Evolutionary conservation across 2,329 filamentous ascomycete genomes (phyloP).

Genomic region (Cyphellophora attinorum): DNA sequence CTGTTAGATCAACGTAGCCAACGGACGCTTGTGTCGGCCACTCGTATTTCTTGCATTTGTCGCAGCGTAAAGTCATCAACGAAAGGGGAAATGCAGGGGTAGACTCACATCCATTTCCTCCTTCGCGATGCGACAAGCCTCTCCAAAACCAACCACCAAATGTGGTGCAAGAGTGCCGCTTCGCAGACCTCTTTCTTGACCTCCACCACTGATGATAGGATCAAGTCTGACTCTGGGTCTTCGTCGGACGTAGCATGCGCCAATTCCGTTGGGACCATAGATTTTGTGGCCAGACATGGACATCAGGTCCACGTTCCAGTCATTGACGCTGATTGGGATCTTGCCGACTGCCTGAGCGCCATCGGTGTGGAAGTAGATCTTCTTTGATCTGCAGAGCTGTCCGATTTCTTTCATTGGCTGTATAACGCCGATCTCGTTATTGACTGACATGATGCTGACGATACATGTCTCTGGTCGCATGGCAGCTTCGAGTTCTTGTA

Average conservation of each 20-base stretch:
- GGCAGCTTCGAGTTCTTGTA: constrained; percentile 76
- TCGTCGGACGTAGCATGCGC: constrained; percentile 89
- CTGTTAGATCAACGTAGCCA: constrained; percentile 51
- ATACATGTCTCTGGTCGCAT: constrained; percentile 85
- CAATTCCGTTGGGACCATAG: constrained; percentile 94
- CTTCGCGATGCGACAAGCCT: constrained; percentile 84
- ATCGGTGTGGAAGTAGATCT: constrained; percentile 97
- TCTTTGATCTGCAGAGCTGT: constrained; percentile 78
- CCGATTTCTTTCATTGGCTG: constrained; percentile 92
- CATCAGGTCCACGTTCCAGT: constrained; percentile 97
- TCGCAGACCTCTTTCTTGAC: constrained; percentile 87
- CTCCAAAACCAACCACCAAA: constrained; percentile 83
- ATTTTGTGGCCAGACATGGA: constrained; percentile 98
- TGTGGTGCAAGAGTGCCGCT: constrained; percentile 89
- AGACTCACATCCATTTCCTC: constrained; percentile 78
- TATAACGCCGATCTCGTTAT: constrained; percentile 99
- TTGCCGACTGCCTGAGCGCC: constrained; percentile 97
- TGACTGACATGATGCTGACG: constrained; percentile 97
- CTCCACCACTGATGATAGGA: constrained; percentile 90
- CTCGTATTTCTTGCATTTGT: constrained; percentile 71
- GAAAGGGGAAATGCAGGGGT: constrained; percentile 10
- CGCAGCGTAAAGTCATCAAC: constrained; percentile 68
- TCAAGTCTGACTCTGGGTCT: constrained; percentile 88
- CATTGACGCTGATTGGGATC: constrained; percentile 91
- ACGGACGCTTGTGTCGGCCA: constrained; percentile 45